Percentiles rank a stretch among this genome's conserved stretches.
Conservation (phyloP, 208 protist species). For the Leishmania guyanensis region DNA sequence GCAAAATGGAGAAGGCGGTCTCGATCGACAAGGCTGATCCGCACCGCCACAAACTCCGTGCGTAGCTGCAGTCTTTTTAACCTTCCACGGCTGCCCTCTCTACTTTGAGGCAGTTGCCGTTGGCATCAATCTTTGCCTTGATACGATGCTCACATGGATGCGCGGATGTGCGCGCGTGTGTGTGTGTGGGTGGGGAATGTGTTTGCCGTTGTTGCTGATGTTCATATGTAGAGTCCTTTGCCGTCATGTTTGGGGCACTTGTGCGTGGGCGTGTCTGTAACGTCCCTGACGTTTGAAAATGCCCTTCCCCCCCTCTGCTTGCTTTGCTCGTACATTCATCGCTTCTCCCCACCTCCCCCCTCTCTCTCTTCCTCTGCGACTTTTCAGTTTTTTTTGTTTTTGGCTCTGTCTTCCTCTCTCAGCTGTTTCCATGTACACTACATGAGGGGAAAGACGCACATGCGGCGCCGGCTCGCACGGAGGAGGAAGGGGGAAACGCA, state of each 20-base stretch:
- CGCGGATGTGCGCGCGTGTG: neutral
- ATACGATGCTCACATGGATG: neutral
- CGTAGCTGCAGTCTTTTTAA: neutral
- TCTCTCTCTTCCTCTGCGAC: neutral
- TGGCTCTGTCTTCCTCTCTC: neutral
- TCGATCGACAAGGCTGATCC: constrained; percentile 75
- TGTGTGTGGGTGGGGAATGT: neutral
- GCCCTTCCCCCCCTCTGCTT: neutral
- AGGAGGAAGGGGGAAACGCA: neutral
- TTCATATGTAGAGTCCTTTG: neutral
- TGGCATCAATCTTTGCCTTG: neutral
- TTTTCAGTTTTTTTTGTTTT: neutral
- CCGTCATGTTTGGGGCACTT: neutral
- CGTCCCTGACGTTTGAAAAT: neutral
- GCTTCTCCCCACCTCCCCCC: no score
- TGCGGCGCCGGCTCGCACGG: neutral
- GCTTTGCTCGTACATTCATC: neutral
- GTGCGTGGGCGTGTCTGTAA: neutral
- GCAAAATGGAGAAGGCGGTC: constrained; percentile 45
- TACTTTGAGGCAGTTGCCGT: neutral
- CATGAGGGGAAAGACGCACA: neutral
- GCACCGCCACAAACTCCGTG: constrained; percentile 71
- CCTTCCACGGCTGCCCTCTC: neutral
- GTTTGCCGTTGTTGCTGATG: neutral
- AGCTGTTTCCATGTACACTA: neutral